phyloP scores from a whole-genome alignment of 2,329 filamentous ascomycete species.

The Diaporthe sp. region DNA sequence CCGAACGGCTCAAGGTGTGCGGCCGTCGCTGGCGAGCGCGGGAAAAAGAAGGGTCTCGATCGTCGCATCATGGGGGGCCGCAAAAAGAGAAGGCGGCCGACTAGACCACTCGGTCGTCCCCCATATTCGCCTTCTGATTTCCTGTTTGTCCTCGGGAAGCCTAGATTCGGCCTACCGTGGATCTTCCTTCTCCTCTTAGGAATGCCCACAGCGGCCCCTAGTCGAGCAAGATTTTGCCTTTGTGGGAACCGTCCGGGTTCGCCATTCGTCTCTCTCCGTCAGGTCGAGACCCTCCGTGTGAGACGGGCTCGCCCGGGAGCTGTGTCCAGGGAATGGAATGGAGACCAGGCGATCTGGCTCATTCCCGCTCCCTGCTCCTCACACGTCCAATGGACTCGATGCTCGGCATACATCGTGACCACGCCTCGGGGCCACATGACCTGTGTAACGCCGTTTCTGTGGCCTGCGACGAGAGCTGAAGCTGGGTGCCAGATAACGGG shows the following conservation, averaged over 20 bases:
- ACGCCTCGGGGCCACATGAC: conserved; percentile 40
- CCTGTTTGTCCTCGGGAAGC: conserved; percentile 35
- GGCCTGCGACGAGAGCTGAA: conserved; percentile 35
- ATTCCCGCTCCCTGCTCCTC: conserved; percentile 32
- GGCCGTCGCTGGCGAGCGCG: conserved; percentile 9
- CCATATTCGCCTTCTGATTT: conserved; percentile 11
- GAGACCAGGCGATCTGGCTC: conserved; percentile 35
- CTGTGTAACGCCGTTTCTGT: conserved; percentile 37
- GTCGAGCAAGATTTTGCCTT: conserved; percentile 35
- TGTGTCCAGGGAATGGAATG: conserved; percentile 2
- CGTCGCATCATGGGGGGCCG: conserved; percentile 21
- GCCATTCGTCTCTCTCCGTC: conserved; percentile 21
- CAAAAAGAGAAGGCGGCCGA: not conserved
- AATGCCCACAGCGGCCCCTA: conserved; percentile 25
- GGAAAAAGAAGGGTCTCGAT: conserved; percentile 31
- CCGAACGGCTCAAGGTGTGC: conserved; percentile 7
- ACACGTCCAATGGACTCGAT: conserved; percentile 39
- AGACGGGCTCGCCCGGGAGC: conserved; percentile 41
- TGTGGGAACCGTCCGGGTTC: conserved; percentile 36
- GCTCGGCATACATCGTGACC: conserved; percentile 40
- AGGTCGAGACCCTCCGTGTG: conserved; percentile 9
- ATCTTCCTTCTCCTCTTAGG: conserved; percentile 14
- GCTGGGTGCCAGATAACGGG: conserved; percentile 23
- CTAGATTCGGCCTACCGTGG: conserved; percentile 32
- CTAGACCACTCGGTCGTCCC: conserved; percentile 8